phyloP scores from a whole-genome alignment of 768 basidiomycete genomes.

The Boletellus ananiceps region DNA sequence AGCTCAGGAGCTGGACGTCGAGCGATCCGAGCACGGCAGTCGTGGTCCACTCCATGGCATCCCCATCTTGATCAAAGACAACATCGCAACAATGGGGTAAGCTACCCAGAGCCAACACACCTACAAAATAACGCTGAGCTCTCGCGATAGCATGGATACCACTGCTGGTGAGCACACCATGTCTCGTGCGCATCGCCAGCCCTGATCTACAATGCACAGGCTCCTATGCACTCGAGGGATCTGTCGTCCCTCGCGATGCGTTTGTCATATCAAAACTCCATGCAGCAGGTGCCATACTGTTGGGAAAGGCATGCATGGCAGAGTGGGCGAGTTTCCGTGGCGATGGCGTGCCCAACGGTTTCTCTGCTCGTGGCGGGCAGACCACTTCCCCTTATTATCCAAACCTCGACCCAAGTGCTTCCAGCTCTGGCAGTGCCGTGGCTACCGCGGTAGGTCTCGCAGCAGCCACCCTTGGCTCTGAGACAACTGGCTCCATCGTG shows the following conservation, averaged over 20 bases:
- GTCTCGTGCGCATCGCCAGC: background rate
- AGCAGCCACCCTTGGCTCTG: slow-evolving; percentile 41
- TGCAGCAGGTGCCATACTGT: slow-evolving; percentile 34
- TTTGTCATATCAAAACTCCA: slow-evolving; percentile 29
- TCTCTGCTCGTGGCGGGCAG: slow-evolving; percentile 46
- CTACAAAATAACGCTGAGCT: background rate
- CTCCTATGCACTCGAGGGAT: slow-evolving; percentile 37
- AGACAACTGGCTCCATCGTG: slow-evolving; percentile 47
- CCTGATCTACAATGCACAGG: slow-evolving; percentile 19
- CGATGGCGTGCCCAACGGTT: slow-evolving; percentile 34
- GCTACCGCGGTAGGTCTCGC: slow-evolving; percentile 42
- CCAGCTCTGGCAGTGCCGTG: slow-evolving; percentile 44
- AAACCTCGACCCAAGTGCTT: slow-evolving; percentile 37
- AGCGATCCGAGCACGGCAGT: slow-evolving; percentile 44
- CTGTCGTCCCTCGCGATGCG: slow-evolving; percentile 35
- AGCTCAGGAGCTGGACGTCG: slow-evolving; percentile 49
- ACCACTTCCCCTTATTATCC: slow-evolving; percentile 39
- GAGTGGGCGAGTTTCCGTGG: slow-evolving; percentile 43
- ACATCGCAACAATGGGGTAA: slow-evolving; percentile 35
- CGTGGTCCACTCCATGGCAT: slow-evolving; percentile 54
- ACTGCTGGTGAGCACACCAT: slow-evolving; percentile 38
- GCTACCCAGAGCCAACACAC: background rate
- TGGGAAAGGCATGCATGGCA: slow-evolving; percentile 40
- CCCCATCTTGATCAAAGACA: slow-evolving; percentile 53
- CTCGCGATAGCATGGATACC: slow-evolving; percentile 44